Conservation (phyloP, 1,284 basidiomycete species). For the Xerocomus minutiporus region DNA sequence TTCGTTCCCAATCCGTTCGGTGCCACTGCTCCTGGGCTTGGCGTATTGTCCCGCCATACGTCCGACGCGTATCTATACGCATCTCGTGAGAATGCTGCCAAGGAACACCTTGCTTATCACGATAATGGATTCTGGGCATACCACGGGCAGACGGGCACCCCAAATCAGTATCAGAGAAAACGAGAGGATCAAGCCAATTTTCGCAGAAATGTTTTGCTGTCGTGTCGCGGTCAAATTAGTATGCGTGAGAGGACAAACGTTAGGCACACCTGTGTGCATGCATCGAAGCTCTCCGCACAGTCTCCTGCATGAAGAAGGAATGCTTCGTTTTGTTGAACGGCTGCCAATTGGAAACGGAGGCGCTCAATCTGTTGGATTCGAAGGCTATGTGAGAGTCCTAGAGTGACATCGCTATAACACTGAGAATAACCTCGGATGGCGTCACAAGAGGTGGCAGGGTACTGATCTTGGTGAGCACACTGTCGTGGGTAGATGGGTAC, state of each 20-base stretch:
- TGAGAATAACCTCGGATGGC: constrained; percentile 70
- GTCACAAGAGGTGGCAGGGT: constrained; percentile 85
- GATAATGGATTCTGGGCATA: constrained; percentile 22
- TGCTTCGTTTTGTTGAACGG: constrained; percentile 83
- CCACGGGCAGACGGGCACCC: constrained; percentile 89
- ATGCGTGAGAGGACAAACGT: background rate
- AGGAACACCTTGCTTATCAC: background rate
- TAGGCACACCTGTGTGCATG: constrained; percentile 69
- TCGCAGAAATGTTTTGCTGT: constrained; percentile 88
- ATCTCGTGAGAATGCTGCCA: constrained; percentile 8
- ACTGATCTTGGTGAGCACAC: constrained; percentile 73
- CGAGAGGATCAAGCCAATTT: constrained; percentile 90
- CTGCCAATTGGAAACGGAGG: constrained; percentile 72
- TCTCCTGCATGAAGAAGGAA: constrained; percentile 97
- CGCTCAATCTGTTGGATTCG: constrained; percentile 68
- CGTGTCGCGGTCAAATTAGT: background rate
- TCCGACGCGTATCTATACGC: constrained; percentile 72
- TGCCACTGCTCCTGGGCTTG: constrained; percentile 87
- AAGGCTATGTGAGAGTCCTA: constrained; percentile 8
- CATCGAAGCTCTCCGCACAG: constrained; percentile 92
- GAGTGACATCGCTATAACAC: background rate
- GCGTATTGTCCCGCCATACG: constrained; percentile 96
- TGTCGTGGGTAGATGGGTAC: constrained; percentile 26
- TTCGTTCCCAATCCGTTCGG: constrained; percentile 69
- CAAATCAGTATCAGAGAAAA: constrained; percentile 95